A percentile compares a stretch with the other conserved stretches of the same genome.
Conservation (phyloP, 2,329 filamentous ascomycete species). For the Helotiales sp. region DNA sequence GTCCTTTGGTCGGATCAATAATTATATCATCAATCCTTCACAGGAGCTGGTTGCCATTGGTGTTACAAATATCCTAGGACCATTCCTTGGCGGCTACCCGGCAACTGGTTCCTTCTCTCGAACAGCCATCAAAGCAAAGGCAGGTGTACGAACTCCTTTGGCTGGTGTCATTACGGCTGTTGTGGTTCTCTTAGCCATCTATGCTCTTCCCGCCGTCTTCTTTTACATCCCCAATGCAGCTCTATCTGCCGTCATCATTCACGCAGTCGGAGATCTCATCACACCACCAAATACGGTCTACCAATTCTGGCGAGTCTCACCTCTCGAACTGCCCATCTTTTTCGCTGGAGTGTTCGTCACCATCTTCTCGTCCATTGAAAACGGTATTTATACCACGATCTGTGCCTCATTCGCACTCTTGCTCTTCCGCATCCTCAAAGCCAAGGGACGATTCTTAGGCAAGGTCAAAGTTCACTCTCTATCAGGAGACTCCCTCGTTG, state of each 20-base stretch:
- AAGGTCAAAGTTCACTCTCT: constrained; percentile 82
- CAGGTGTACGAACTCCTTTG: constrained; percentile 87
- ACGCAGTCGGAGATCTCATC: constrained; percentile 90
- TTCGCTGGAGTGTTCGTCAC: constrained; percentile 90
- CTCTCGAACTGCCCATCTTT: constrained; percentile 88
- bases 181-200: constrained; percentile 86
- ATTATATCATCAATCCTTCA: constrained; percentile 92
- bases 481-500: constrained; percentile 70
- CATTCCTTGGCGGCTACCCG: constrained; percentile 89
- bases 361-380: constrained; percentile 84
- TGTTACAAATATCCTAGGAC: constrained; percentile 83
- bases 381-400: constrained; percentile 89
- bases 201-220: constrained; percentile 84
- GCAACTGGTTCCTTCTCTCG: constrained; percentile 94
- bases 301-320: constrained; percentile 92
- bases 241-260: constrained; percentile 88
- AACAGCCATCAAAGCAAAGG: constrained; percentile 96
- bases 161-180: constrained; percentile 85
- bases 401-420: constrained; percentile 74
- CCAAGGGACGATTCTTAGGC: constrained; percentile 81
- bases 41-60: constrained; percentile 96
- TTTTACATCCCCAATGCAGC: constrained; percentile 86
- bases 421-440: constrained; percentile 80
- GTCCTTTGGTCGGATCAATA: constrained; percentile 93
- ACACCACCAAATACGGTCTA: constrained; percentile 89